These are phyloP conservation scores for Rosa chinensis DNA, from an alignment of 306 rosid species.

Conservation along the genomic window DNA sequence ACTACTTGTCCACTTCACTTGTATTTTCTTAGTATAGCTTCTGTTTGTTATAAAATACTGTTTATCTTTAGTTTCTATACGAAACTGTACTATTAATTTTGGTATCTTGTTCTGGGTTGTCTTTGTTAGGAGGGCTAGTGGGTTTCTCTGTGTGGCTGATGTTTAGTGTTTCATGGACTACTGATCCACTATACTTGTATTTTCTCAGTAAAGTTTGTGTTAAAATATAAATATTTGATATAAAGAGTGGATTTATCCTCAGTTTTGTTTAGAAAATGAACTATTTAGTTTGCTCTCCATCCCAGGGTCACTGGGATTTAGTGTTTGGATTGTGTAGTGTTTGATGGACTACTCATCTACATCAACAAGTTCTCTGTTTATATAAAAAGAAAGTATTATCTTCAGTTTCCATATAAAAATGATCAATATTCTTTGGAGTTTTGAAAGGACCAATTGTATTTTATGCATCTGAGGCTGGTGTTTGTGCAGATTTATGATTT, in stretches of 20 bases:
- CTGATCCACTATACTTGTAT: background rate
- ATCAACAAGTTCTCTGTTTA: background rate
- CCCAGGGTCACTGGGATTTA: background rate
- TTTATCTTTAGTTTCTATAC: background rate
- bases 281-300: background rate
- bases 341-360: background rate
- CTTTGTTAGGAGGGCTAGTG: background rate
- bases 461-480: background rate
- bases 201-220: background rate
- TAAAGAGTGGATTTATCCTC: background rate
- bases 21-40: background rate
- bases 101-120: background rate
- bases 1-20: background rate
- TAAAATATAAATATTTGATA: background rate
- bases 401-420: background rate
- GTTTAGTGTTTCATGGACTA: background rate
- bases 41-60: background rate
- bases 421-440: background rate
- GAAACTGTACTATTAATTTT: no score
- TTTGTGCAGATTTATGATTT: background rate
- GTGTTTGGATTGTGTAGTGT: background rate
- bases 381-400: background rate
- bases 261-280: background rate
- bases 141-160: background rate
- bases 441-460: background rate